phyloP scores from a whole-genome alignment of 495 filamentous ascomycete species.

The Neurospora africana region DNA sequence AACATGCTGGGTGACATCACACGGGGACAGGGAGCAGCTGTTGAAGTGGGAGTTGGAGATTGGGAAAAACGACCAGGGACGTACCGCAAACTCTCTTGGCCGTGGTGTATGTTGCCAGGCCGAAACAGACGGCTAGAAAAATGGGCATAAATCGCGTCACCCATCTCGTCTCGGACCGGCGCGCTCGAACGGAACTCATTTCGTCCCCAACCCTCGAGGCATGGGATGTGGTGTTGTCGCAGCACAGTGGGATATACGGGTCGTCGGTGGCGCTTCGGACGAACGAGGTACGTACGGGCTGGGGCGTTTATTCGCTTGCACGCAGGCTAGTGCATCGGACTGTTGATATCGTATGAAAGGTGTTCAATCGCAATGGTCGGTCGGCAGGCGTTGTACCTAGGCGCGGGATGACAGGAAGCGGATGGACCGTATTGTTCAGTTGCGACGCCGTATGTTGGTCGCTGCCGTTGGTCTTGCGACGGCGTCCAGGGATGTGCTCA shows the following conservation, averaged over 20 bases:
- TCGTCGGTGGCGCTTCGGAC: not conserved
- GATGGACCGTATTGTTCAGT: not conserved
- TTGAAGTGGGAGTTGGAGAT: not conserved
- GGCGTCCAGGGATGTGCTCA: not conserved
- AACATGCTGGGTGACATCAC: constrained; percentile 2
- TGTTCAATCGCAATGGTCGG: not conserved
- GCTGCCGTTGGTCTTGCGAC: not conserved
- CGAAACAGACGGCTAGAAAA: constrained; percentile 24
- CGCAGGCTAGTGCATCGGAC: not conserved
- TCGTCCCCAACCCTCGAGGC: not conserved
- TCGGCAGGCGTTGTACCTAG: not conserved
- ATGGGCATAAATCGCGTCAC: constrained; percentile 31
- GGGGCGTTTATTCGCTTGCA: not conserved
- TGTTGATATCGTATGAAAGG: not conserved
- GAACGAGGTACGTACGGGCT: not conserved
- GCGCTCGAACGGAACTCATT: constrained; percentile 6
- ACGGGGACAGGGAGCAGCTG: not conserved
- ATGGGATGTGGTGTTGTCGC: not conserved
- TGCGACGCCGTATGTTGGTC: not conserved
- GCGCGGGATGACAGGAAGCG: not conserved
- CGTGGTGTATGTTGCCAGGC: constrained; percentile 31
- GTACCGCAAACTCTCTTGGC: constrained; percentile 33
- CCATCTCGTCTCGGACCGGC: constrained; percentile 33
- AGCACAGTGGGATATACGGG: not conserved
- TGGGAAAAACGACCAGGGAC: constrained; percentile 1